Evolutionary conservation across 176 grass and related monocot species (phyloP), one percentile per base, ranked within the genome.

Genomic region (Bromus sterilis): DNA sequence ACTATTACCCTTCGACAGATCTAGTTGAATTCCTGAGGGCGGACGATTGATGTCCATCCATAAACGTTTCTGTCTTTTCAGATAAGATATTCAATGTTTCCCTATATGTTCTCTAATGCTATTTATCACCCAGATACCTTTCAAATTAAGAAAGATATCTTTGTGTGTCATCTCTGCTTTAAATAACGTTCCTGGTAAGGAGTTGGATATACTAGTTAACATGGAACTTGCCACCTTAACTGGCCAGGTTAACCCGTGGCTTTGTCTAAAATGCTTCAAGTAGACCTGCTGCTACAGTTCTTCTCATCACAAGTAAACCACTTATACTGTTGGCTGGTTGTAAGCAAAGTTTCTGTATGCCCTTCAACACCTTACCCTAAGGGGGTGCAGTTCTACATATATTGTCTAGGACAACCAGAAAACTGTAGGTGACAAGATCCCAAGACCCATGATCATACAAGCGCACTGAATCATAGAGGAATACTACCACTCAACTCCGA

Each of bases 391-490:
- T 56, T 7, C 51, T 58, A 59, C 21, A 46, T 64, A 44, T n/a
- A 56, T 25, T 77, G 29, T 73, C 57, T 56, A 76, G 3, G 65
- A 69, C 56, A 87, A 82, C 31, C 30, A 68, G 37, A 34, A 26
- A 59, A 76, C 7, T 20, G 7, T 53, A 18, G 18, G 6, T 41
- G n/a, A n/a, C 51, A 40, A 49, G 4, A 72, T 42, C 21, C 3
- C 53, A 48, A 83, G 56, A 55, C 9, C 37, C 7, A 37, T 4
- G 61, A 87, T 78, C 72, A 82, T 26, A 70, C 60, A 23, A 78
- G 59, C 2, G 9, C 67, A 61, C 31, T 63, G 66, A 87, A 83
- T 71, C 21, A 49, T 34, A 82, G 28, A 41, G 34, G 36, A 83
- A 77, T 10, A 3, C 42, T 3, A 20, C 26, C 46, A 60, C 79